These are phyloP conservation scores for Sporormia fimetaria DNA, from an alignment of 495 filamentous ascomycete species.

Conservation along the genomic window DNA sequence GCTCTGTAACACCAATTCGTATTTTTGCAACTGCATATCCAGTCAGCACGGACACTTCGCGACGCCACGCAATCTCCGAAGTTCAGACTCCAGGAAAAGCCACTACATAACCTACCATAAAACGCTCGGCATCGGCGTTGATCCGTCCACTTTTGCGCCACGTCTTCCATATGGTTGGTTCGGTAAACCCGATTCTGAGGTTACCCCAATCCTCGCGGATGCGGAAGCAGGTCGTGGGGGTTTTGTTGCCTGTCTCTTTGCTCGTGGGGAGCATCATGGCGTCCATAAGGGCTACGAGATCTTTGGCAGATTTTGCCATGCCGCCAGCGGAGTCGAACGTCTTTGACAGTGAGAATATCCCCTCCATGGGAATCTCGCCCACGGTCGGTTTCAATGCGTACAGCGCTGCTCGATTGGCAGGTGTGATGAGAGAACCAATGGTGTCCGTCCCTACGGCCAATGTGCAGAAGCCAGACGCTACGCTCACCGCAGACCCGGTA, in stretches of 20 bases:
- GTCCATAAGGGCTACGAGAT: conserved; percentile 26
- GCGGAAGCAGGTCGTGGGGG: conserved; percentile 11
- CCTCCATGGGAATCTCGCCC: conserved; percentile 25
- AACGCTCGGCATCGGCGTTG: conserved; percentile 22
- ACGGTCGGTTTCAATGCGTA: conserved; percentile 30
- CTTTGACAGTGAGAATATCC: conserved; percentile 25
- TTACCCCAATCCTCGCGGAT: conserved; percentile 22
- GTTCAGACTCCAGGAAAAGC: not conserved
- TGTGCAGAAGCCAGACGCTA: conserved; percentile 30
- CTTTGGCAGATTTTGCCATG: conserved; percentile 30
- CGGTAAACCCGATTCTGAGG: conserved; percentile 22
- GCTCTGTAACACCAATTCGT: conserved; percentile 19
- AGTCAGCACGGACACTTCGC: conserved; percentile 4
- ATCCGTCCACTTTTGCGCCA: conserved; percentile 23
- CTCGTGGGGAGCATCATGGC: conserved; percentile 24
- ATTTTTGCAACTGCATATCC: conserved; percentile 16
- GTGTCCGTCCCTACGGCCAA: conserved; percentile 28
- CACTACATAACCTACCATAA: conserved; percentile 19
- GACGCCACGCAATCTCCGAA: conserved; percentile 1
- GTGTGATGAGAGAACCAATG: conserved; percentile 28
- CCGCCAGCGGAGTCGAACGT: conserved; percentile 27
- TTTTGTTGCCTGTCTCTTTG: conserved; percentile 10
- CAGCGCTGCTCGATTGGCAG: conserved; percentile 27
- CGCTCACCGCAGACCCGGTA: conserved; percentile 26
- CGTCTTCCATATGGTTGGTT: conserved; percentile 21